A percentile compares a stretch with the other conserved stretches of the same genome.
These are phyloP conservation scores for Botrytis sinoallii DNA, from an alignment of 2,329 filamentous ascomycete genomes.

Conservation along the genomic window DNA sequence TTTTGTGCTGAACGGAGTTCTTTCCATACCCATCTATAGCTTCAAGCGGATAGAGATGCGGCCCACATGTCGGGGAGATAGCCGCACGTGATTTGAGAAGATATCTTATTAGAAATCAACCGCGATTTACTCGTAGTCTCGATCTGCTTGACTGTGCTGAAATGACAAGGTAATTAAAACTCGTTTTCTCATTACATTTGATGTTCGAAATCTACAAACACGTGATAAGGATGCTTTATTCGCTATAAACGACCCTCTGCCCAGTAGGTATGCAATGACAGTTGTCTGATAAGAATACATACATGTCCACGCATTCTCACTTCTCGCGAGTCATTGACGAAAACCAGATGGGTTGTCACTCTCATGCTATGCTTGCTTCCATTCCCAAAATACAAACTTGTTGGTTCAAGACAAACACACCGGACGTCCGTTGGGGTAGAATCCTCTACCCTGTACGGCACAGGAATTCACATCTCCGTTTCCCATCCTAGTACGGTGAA, in stretches of 20 bases:
- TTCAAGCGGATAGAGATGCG: background rate
- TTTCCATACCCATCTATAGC: background rate
- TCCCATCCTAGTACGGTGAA: background rate
- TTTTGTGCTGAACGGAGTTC: background rate
- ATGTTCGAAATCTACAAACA: too few species aligned
- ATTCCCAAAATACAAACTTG: background rate
- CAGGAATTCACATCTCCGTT: too few species aligned
- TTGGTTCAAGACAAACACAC: background rate
- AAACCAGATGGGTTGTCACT: background rate
- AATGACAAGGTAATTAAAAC: too few species aligned
- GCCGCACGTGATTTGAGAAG: background rate
- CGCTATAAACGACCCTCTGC: too few species aligned
- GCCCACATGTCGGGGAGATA: background rate
- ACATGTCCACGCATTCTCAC: background rate
- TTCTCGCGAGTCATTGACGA: background rate
- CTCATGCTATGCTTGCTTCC: background rate
- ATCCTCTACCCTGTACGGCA: background rate
- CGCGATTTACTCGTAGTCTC: background rate
- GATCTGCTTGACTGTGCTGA: background rate
- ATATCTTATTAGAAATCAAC: background rate
- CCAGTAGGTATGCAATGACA: background rate
- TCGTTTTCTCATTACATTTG: background rate
- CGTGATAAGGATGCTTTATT: too few species aligned
- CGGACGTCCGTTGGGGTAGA: conserved; percentile 6
- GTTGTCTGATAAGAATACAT: background rate